Conservation (phyloP, 228 moss, liverwort and hornwort species). For the Sphagnum magellanicum region DNA sequence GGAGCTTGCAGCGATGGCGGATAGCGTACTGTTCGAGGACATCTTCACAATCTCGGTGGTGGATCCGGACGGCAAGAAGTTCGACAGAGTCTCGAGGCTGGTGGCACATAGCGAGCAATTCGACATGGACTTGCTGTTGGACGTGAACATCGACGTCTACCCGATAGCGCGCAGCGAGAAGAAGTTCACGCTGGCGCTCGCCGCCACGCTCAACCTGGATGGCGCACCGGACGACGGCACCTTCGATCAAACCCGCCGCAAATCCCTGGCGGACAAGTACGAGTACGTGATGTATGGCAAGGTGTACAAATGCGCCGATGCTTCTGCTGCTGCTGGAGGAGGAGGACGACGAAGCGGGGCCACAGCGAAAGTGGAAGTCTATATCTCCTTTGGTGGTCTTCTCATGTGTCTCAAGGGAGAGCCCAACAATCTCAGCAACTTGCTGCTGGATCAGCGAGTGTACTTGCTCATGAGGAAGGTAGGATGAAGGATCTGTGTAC, state of each 20-base stretch:
- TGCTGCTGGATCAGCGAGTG: slow-evolving; percentile 78
- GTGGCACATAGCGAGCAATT: slow-evolving; percentile 92
- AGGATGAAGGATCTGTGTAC: slow-evolving; percentile 6
- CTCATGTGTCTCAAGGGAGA: slow-evolving; percentile 91
- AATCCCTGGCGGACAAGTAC: slow-evolving; percentile 91
- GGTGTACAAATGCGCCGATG: slow-evolving; percentile 82
- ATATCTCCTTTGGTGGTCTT: slow-evolving; percentile 81
- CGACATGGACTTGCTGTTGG: slow-evolving; percentile 89
- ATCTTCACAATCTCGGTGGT: slow-evolving; percentile 71
- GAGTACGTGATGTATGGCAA: slow-evolving; percentile 99
- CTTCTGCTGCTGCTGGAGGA: slow-evolving; percentile 19
- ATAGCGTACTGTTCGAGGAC: slow-evolving; percentile 70
- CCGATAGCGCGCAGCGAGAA: slow-evolving; percentile 65
- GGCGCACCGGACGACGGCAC: slow-evolving; percentile 82
- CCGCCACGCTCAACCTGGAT: slow-evolving; percentile 88
- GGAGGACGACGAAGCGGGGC: slow-evolving; percentile 34
- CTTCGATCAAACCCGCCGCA: slow-evolving; percentile 86
- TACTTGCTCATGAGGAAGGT: slow-evolving; percentile 92
- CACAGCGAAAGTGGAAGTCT: slow-evolving; percentile 66
- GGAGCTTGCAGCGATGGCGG: slow-evolving; percentile 36
- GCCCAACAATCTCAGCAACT: slow-evolving; percentile 65
- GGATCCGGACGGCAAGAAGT: slow-evolving; percentile 94
- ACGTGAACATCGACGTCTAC: slow-evolving; percentile 86
- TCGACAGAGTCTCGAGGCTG: slow-evolving; percentile 79
- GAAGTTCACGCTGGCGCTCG: slow-evolving; percentile 77